These are phyloP conservation scores for Nothopassalora personata DNA, from an alignment of 2,329 filamentous ascomycete species.

Conservation along the genomic window DNA sequence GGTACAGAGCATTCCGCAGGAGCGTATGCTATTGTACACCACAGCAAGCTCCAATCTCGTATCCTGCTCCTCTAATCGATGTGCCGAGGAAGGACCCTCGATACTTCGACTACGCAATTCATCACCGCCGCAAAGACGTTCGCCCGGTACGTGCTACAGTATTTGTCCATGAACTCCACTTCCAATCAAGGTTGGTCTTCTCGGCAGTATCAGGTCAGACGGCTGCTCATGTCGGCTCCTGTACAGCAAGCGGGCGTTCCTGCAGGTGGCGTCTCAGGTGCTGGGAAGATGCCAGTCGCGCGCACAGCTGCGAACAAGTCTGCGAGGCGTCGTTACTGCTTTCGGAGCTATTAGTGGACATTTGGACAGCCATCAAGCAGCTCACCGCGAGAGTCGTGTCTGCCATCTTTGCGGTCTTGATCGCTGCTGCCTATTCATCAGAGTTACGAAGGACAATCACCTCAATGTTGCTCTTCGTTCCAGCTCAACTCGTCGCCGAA, in stretches of 20 bases:
- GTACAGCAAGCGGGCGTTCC: background rate
- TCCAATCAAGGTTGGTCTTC: background rate
- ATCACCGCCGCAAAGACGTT: background rate
- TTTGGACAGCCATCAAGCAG: background rate
- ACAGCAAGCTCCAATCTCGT: too few relatives aligned
- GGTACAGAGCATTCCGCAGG: too few relatives aligned
- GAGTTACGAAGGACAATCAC: background rate
- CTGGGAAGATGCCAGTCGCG: background rate
- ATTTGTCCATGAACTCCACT: background rate
- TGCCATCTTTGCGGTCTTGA: background rate
- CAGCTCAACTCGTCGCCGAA: background rate
- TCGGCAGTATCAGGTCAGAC: background rate
- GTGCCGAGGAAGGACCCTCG: too few relatives aligned
- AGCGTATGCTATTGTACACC: too few relatives aligned
- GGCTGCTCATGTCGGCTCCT: background rate
- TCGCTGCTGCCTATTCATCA: background rate
- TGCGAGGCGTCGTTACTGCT: background rate
- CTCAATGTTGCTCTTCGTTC: background rate
- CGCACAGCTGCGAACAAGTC: background rate
- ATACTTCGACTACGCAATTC: background rate
- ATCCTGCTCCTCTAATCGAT: too few relatives aligned
- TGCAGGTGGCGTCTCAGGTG: background rate
- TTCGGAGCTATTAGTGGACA: background rate
- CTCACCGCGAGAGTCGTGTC: background rate
- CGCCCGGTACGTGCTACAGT: background rate